These are phyloP conservation scores for Viridothelium virens DNA, from an alignment of 495 filamentous ascomycete species.

Conservation along the genomic window DNA sequence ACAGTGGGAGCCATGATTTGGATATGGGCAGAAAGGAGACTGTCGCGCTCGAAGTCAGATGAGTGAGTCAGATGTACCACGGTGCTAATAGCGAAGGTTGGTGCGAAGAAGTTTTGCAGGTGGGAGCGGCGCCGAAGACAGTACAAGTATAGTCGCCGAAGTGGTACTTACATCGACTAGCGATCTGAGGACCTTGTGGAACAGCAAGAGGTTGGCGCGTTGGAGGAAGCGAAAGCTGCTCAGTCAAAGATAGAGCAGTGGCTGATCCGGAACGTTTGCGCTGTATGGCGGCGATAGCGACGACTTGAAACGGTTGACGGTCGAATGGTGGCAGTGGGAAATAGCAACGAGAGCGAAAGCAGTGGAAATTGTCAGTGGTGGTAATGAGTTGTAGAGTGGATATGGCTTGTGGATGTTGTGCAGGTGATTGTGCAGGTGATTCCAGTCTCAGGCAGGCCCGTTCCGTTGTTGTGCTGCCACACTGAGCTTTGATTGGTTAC, in stretches of 20 bases:
- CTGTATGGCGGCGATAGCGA: background rate
- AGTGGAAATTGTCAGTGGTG: background rate
- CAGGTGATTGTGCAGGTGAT: constrained; percentile 29
- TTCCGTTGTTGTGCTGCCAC: constrained; percentile 6
- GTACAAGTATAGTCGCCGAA: background rate
- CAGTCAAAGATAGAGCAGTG: background rate
- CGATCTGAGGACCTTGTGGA: background rate
- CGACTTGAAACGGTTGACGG: background rate
- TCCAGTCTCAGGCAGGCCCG: background rate
- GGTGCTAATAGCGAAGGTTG: background rate
- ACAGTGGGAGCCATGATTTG: background rate
- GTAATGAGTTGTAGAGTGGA: background rate
- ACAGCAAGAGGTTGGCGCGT: background rate
- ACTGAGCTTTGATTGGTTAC: background rate
- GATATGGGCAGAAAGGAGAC: background rate
- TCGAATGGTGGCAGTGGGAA: background rate
- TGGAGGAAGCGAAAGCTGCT: background rate
- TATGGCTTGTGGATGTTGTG: constrained; percentile 51
- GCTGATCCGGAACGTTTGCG: background rate
- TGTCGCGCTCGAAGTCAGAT: background rate
- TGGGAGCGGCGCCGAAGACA: background rate
- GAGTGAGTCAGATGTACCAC: background rate
- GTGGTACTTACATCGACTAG: background rate
- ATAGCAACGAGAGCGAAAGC: background rate
- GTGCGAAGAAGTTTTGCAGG: background rate